Evolutionary conservation across 2,329 filamentous ascomycete species (phyloP), one percentile per base, ranked within the genome.

Genomic region (Cercospora brassicicola): DNA sequence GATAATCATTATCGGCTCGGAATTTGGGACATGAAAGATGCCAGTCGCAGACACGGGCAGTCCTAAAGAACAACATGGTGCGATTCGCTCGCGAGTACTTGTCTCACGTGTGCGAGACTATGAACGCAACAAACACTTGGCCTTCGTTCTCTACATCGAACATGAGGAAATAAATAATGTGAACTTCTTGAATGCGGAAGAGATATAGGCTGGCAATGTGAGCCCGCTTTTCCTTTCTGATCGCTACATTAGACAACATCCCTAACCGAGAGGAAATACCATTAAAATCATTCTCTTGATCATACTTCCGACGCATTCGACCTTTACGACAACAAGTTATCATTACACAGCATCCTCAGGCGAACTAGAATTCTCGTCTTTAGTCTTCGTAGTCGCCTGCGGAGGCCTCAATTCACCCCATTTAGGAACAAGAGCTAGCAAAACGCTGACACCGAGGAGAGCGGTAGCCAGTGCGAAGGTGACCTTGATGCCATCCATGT

Each of bases 401-500:
- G 3, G 15, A 18, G 39, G 39, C n/a, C 39, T 45, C 39, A 45
- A n/a, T n/a, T 45, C 39, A 45, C 39, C 39, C 39, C 39, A 45
- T 7, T 45, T 45, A n/a, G 39, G 39, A 3, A 45, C 39, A 8
- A 45, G 39, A 45, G 59, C 59, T 6, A 66, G 20, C n/a, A 62
- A 3, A 3, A 56, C 18, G 1, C 57, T 36, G 3, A 39, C 18
- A 18, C 64, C 65, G 18, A 31, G 51, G 4, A 67, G 53, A 18
- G 73, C 73, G 56, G 74, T 73, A 26, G 65, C 55, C 11, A 74
- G 62, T 28, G 69, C 71, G 64, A 71, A 77, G 0, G 71, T 69
- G 39, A 69, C 66, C 62, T 73, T 73, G 28, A 79, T 59, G 3
- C 77, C 76, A 6, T 42, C 64, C 76, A 78, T 77, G 48, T 92